Conservation (phyloP, 768 basidiomycete species). For the Boletus fagicola region DNA sequence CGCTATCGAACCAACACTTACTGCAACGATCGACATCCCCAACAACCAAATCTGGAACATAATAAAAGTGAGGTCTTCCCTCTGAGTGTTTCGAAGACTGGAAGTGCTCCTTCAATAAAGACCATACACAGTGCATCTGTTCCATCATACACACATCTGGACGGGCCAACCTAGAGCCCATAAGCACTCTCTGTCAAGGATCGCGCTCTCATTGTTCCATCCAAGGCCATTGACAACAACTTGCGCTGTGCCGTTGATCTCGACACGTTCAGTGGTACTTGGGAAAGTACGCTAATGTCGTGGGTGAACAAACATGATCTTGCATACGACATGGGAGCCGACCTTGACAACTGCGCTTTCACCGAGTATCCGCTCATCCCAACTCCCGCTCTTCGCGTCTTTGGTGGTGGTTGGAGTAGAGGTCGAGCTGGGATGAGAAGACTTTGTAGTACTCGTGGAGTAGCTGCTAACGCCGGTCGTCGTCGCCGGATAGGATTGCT, state of each 20-base stretch:
- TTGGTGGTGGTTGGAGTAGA: neutral
- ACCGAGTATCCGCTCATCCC: neutral
- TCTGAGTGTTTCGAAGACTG: conserved; percentile 69
- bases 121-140: neutral
- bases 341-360: conserved; percentile 3
- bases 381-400: neutral
- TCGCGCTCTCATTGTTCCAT: conserved; percentile 33
- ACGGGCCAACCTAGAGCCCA: conserved; percentile 68
- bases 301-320: neutral
- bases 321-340: neutral
- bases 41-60: conserved; percentile 79
- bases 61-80: conserved; percentile 77
- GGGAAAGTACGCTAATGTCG: conserved; percentile 3
- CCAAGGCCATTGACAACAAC: conserved; percentile 37
- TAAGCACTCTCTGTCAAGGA: conserved; percentile 51
- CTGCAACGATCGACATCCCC: conserved; percentile 72
- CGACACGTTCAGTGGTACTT: neutral
- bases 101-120: neutral
- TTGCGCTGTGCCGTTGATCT: neutral
- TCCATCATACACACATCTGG: conserved; percentile 49
- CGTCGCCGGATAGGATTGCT: neutral
- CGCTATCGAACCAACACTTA: conserved; percentile 27
- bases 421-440: neutral
- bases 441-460: neutral
- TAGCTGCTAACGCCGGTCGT: neutral